Evolutionary conservation across 2,329 filamentous ascomycete species (phyloP), one percentile per base, ranked within the genome.

Genomic region (Hypomyces rosellus): DNA sequence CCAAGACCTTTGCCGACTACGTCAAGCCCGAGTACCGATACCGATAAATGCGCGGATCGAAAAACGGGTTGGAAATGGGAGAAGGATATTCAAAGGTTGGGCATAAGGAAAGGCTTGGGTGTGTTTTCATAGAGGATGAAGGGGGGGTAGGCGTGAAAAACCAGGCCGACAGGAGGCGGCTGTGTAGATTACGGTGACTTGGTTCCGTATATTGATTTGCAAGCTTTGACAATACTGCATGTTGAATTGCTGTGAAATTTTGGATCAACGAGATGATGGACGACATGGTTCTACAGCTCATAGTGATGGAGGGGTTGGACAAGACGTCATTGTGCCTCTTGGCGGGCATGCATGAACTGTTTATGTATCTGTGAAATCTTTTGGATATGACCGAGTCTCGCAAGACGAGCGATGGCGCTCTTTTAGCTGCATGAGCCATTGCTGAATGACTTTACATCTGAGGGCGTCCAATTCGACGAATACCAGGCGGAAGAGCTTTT

Each of bases 1-100:
- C 90, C 69, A 96, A 96, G 86, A 96, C 89, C 63, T 92, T 97
- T 69, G 89, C 89, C 73, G 88, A 99, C 79, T 97, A 81, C 74
- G 84, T 99, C 75, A 90, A 88, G 82, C 89, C 91, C 55, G 84
- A 96, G 69, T 99, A 97, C 81, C 84, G 84, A 78, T 95, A 92
- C 72, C 68, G 60, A 66, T 72, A 69, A 66, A 67, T 58, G 57
- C 40, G 44, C 48, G 30, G 44, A 37, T 22, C 14, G 40, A 22
- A 22, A n/a, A 34, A 16, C 22, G 47, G n/a, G 36, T 48, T 50
- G 18, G 41, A 25, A 15, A 37, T 15, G 25, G 34, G 37, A 56
- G 58, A 57, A 57, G 12, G 40, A 20, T 25, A 20, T 43, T 25
- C 13, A 25, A 25, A n/a, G 20, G 40, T 14, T 8, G 40, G 41